Evolutionary conservation across 1,139 yeast species (phyloP), one percentile per base, ranked within the genome.

Genomic region (Zygoascus hellenicus): DNA sequence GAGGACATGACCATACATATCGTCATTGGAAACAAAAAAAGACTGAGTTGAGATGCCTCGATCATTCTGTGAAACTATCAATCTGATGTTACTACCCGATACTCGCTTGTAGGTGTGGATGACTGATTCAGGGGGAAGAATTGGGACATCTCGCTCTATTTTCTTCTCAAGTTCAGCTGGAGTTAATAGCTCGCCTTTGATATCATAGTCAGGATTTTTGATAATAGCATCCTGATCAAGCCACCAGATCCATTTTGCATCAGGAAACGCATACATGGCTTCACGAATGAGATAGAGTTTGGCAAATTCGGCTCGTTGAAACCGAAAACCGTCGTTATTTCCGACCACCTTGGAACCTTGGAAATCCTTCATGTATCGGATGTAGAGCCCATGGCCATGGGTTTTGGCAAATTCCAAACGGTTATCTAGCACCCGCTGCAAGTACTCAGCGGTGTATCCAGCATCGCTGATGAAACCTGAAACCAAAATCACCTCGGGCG

Each of bases 211-310:
- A 51, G 76, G 69, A 52, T 85, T 76, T 85, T 84, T 81, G 45
- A 90, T 78, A 48, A 86, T 67, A 0, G 89, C 79, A 60, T 83
- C 81, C 59, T 87, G 82, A 62, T 87, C 96, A 38, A 90, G 65
- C 65, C 82, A 89, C 92, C 96, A 86, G 59, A 89, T 78, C 77
- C 90, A 84, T 61, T 86, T 81, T 10, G 95, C 82, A 38, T 80
- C 71, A 1, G 96, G 95, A 69, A 89, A 90, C 0, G 96, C 92
- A 65, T 77, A 79, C 84, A 88, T 81, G 13, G 97, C 96, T 43
- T 90, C 94, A 53, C 94, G 75, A 61, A 86, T 63, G 42, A 81
- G 65, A 51, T 73, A 73, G 38, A 81, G 61, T 54, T 82, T 77
- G 31, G 80, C 75, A 87, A 90, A 84, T 53, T 60, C 61, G 6